Base-by-base conservation (phyloP, 2,329 filamentous ascomycete species). In the Escovopsis sp. region DNA sequence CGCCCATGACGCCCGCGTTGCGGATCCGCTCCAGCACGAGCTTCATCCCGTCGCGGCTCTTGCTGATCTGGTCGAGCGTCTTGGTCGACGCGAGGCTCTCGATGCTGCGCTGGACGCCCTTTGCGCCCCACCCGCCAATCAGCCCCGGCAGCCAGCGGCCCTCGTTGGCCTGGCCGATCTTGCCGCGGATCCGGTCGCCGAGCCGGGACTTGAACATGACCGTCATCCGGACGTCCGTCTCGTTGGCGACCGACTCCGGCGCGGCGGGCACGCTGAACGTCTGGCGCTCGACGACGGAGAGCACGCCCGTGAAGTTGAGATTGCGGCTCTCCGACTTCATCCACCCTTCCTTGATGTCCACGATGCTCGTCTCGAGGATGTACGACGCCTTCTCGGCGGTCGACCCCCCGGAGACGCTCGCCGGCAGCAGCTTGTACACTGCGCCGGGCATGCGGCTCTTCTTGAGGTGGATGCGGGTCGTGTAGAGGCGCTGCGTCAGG, bases 281-380 rank as follows among this genome's bases (percentile, higher is more conserved):
- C 56, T 91, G 84, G 50, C 76, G 70, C 63, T 91, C 84, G 15
- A 87, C 68, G 11, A 91, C 83, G 38, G 78, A 84, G 33, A 91
- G 63, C 14, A 91, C 80, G 45, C 84, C 81, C 5, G 83, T 84
- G 62, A 82, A 89, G 60, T 89, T 85, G 41, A 91, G 68, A 53
- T 91, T 91, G 48, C 76, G 72, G 53, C 79, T 84, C 63, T 89
- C 83, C 0, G 82, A 85, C 56, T 75, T 72, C 82, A 91, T 88
- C 76, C 81, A 85, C 37, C 84, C 84, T 54, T 87, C 76, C 45
- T 76, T 78, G 47, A 87, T 76, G 58, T 89, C 84, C 24, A 91
- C 79, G 8, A 84, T 72, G 50, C 79, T 85, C 27, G 75, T 84
- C 63, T 91, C 84, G 33, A 91, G 74, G 42, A 91, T 84, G 57